These are phyloP conservation scores for Furcasterigmium furcatum DNA, from an alignment of 2,329 filamentous ascomycete species.

Conservation along the genomic window DNA sequence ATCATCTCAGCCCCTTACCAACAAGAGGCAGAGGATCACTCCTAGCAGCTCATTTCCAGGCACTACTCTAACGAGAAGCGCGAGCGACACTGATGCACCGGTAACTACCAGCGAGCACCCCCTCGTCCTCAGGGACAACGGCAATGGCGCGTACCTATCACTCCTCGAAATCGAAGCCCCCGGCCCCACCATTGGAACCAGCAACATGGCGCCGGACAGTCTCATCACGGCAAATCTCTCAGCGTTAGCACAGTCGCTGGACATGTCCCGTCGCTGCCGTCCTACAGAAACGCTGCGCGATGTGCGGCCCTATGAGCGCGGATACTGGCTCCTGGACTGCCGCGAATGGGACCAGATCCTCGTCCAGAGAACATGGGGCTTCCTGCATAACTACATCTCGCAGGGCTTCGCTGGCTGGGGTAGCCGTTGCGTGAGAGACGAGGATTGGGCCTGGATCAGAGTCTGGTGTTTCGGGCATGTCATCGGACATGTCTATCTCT, in stretches of 20 bases:
- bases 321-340: constrained; percentile 71
- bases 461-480: constrained; percentile 79
- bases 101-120: constrained; percentile 16
- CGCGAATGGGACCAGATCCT: constrained; percentile 45
- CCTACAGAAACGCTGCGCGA: constrained; percentile 37
- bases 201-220: constrained; percentile 37
- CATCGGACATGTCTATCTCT: constrained; percentile 68
- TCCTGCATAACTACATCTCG: constrained; percentile 56
- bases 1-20: constrained; percentile 24
- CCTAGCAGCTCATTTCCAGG: neutral
- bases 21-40: constrained; percentile 16
- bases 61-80: constrained; percentile 20
- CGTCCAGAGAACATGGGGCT: constrained; percentile 57
- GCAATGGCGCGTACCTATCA: neutral
- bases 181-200: constrained; percentile 45
- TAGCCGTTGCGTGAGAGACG: constrained; percentile 52
- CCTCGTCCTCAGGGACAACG: constrained; percentile 11
- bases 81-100: constrained; percentile 21
- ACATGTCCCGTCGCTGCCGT: constrained; percentile 49
- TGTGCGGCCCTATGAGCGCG: constrained; percentile 63
- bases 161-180: constrained; percentile 50
- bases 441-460: constrained; percentile 46
- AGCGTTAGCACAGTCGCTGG: constrained; percentile 49
- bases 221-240: constrained; percentile 55
- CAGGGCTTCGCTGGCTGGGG: constrained; percentile 65